These are phyloP conservation scores for Penicillium oxalicum DNA, from an alignment of 2,329 filamentous ascomycete species.

Conservation along the genomic window DNA sequence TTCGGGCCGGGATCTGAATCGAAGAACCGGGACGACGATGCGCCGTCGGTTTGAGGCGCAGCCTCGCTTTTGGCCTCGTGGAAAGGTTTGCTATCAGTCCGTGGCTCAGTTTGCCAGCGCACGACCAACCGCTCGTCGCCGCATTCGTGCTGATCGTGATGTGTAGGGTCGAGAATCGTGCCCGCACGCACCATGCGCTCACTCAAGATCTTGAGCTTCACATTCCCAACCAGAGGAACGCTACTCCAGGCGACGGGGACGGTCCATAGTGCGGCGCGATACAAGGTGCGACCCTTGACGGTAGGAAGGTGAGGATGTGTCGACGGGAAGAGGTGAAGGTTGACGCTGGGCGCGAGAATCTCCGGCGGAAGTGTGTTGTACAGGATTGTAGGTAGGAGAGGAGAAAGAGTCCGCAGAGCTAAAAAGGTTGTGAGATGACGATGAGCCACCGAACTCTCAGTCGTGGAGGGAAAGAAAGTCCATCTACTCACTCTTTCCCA, in stretches of 20 bases:
- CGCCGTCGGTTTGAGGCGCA: not conserved
- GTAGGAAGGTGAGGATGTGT: slow-evolving; percentile 65
- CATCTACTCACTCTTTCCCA: slow-evolving; percentile 53
- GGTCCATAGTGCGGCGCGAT: slow-evolving; percentile 91
- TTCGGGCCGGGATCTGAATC: not conserved
- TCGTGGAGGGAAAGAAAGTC: not conserved
- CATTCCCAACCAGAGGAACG: slow-evolving; percentile 83
- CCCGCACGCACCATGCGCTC: slow-evolving; percentile 73
- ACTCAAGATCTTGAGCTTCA: slow-evolving; percentile 77
- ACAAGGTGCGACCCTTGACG: slow-evolving; percentile 85
- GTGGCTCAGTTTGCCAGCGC: slow-evolving; percentile 68
- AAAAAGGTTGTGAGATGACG: not conserved
- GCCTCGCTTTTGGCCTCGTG: slow-evolving; percentile 6
- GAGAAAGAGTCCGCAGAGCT: slow-evolving; percentile 58
- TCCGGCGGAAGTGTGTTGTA: slow-evolving; percentile 56
- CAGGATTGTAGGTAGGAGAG: slow-evolving; percentile 56
- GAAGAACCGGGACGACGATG: not conserved
- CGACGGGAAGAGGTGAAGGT: slow-evolving; percentile 59
- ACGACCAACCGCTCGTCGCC: slow-evolving; percentile 76
- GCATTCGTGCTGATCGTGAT: slow-evolving; percentile 26
- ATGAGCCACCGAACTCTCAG: not conserved
- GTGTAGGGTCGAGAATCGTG: slow-evolving; percentile 32
- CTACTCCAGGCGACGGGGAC: slow-evolving; percentile 94
- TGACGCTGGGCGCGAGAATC: slow-evolving; percentile 57
- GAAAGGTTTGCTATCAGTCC: slow-evolving; percentile 23